Conservation (phyloP, 2,329 filamentous ascomycete genomes). For the Sarocladiaceae sp. region DNA sequence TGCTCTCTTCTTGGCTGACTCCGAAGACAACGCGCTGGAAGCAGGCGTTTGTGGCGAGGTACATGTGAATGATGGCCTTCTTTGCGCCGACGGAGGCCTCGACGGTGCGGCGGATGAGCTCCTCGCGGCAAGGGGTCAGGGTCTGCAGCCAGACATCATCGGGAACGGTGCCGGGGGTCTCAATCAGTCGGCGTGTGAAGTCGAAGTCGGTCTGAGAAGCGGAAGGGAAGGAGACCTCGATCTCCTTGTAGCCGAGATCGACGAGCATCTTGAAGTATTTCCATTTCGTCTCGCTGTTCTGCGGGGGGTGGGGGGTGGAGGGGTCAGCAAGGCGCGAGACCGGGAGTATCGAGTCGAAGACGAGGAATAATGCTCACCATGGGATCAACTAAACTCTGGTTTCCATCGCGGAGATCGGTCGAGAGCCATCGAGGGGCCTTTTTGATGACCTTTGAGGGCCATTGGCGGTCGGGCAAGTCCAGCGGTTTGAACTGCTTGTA, state of each 20-base stretch:
- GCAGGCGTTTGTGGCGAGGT: slow-evolving; percentile 92
- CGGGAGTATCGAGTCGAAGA: no score
- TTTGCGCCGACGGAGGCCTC: slow-evolving; percentile 84
- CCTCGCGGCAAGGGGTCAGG: slow-evolving; percentile 82
- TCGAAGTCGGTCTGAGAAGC: slow-evolving; percentile 94
- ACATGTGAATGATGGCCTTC: slow-evolving; percentile 92
- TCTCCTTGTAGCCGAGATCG: slow-evolving; percentile 93
- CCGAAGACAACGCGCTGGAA: slow-evolving; percentile 89
- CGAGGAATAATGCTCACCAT: slow-evolving; percentile 68
- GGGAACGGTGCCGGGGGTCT: slow-evolving; percentile 75
- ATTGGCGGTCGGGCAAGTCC: slow-evolving; percentile 66
- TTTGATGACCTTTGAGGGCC: slow-evolving; percentile 75
- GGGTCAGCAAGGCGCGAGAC: slow-evolving; percentile 13
- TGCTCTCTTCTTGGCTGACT: slow-evolving; percentile 73
- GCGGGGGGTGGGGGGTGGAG: slow-evolving; percentile 4
- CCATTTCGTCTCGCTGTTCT: slow-evolving; percentile 95
- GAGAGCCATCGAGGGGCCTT: slow-evolving; percentile 88
- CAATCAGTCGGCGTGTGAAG: slow-evolving; percentile 80
- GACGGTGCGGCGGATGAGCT: slow-evolving; percentile 84
- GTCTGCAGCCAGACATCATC: slow-evolving; percentile 92
- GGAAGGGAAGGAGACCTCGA: slow-evolving; percentile 92
- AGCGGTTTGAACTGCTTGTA: slow-evolving; percentile 57
- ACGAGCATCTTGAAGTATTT: slow-evolving; percentile 91
- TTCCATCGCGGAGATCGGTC: slow-evolving; percentile 78
- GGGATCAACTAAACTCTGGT: slow-evolving; percentile 86